These are phyloP conservation scores for Pterula multifida DNA, from an alignment of 1,284 basidiomycete species.

Conservation along the genomic window DNA sequence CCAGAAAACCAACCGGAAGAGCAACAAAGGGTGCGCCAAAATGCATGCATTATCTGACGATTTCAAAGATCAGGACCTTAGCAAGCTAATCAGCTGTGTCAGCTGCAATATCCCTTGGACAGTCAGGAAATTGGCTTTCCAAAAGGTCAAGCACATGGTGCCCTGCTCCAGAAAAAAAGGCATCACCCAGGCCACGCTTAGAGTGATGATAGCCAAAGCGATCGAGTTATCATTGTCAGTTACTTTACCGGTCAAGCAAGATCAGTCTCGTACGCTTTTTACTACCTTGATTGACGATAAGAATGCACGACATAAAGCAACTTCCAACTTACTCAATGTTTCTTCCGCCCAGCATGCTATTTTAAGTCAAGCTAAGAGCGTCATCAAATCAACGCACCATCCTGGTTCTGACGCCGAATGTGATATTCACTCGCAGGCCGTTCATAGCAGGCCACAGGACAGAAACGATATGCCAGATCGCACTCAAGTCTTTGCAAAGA, in stretches of 20 bases:
- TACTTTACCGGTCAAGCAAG: background rate
- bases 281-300: background rate
- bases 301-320: background rate
- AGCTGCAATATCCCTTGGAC: slow-evolving; percentile 61
- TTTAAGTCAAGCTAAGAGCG: background rate
- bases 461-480: background rate
- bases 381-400: background rate
- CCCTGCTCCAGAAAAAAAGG: slow-evolving; percentile 51
- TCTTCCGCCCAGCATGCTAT: background rate
- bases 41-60: slow-evolving; percentile 18
- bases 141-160: slow-evolving; percentile 56
- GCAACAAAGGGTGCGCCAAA: background rate
- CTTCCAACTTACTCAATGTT: background rate
- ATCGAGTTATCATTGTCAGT: background rate
- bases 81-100: slow-evolving; percentile 43
- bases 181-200: slow-evolving; percentile 43
- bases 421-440: background rate
- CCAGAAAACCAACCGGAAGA: slow-evolving; percentile 1
- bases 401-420: background rate
- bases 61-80: slow-evolving; percentile 34
- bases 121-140: slow-evolving; percentile 40
- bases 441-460: background rate
- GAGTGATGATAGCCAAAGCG: slow-evolving; percentile 37
- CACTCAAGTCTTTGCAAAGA: background rate
- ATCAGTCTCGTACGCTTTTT: slow-evolving; percentile 11